Percentiles rank a stretch among this genome's conserved stretches.
These are phyloP conservation scores for Geotrichum ghanense DNA, from an alignment of 805 yeast species.

Conservation along the genomic window DNA sequence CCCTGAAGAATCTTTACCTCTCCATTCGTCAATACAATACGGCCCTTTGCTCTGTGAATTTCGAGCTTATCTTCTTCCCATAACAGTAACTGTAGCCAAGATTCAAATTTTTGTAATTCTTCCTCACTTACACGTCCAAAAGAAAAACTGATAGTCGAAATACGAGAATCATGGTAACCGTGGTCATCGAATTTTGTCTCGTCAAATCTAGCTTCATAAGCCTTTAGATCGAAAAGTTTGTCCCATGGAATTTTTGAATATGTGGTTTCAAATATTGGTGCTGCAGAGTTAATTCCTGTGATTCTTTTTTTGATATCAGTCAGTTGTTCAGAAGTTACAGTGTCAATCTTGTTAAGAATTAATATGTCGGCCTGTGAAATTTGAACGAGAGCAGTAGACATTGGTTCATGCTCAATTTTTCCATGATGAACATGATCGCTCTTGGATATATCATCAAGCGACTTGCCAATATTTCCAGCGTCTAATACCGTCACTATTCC, in stretches of 20 bases:
- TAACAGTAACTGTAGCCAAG: conserved; percentile 54
- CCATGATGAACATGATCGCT: conserved; percentile 29
- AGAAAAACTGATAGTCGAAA: conserved; percentile 40
- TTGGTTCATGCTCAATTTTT: conserved; percentile 30
- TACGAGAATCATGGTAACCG: conserved; percentile 25
- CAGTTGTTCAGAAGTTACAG: conserved; percentile 20
- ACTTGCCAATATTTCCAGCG: conserved; percentile 41
- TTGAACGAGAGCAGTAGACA: conserved; percentile 81
- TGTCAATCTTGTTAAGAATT: conserved; percentile 68
- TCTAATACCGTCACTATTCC: conserved; percentile 88
- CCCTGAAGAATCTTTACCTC: conserved; percentile 64
- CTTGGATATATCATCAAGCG: conserved; percentile 48
- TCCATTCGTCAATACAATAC: conserved; percentile 35
- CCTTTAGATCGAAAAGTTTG: conserved; percentile 63
- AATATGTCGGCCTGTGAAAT: conserved; percentile 82
- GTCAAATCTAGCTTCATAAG: conserved; percentile 42
- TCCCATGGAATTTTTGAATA: conserved; percentile 66
- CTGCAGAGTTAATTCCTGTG: conserved; percentile 48
- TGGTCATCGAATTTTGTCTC: conserved; percentile 6
- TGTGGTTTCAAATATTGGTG: conserved; percentile 54
- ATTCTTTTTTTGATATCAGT: conserved; percentile 31
- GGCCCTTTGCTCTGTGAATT: conserved; percentile 75
- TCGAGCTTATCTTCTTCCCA: conserved; percentile 64
- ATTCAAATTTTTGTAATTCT: conserved; percentile 39
- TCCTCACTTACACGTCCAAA: conserved; percentile 31